A percentile compares a stretch with the other conserved stretches of the same genome.
Evolutionary conservation across 768 basidiomycete species (phyloP).

Genomic region (Boletus insuetus): DNA sequence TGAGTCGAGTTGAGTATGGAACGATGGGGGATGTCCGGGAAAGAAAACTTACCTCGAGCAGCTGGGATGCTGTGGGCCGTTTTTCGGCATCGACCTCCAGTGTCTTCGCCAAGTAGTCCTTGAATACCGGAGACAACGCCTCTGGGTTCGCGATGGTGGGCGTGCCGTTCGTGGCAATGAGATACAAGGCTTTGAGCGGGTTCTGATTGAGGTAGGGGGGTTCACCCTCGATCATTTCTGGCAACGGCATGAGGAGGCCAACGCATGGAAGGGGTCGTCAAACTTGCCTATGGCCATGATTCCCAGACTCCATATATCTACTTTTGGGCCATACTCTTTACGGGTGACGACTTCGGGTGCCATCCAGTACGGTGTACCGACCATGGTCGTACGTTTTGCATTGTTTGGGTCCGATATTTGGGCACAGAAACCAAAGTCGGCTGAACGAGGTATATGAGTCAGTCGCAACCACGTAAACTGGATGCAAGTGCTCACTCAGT

Average conservation of each 20-base stretch:
- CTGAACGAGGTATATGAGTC: slow-evolving; percentile 37
- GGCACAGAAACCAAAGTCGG: slow-evolving; percentile 98
- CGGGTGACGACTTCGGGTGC: slow-evolving; percentile 97
- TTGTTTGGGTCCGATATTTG: slow-evolving; percentile 89
- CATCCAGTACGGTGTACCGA: slow-evolving; percentile 99
- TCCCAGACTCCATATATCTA: slow-evolving; percentile 96
- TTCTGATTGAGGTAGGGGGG: slow-evolving; percentile 96
- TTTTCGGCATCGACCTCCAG: slow-evolving; percentile 95
- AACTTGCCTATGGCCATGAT: slow-evolving; percentile 91
- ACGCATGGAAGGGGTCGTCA: not conserved
- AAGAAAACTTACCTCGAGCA: slow-evolving; percentile 60
- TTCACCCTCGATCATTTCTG: slow-evolving; percentile 98
- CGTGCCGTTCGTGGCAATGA: slow-evolving; percentile 98
- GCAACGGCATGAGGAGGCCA: slow-evolving; percentile 4
- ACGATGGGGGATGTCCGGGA: not conserved
- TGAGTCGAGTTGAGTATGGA: slow-evolving; percentile 27
- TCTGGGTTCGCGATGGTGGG: slow-evolving; percentile 94
- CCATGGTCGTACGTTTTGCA: slow-evolving; percentile 96
- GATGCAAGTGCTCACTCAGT: slow-evolving; percentile 68
- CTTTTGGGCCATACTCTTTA: slow-evolving; percentile 97
- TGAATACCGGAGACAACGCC: slow-evolving; percentile 70
- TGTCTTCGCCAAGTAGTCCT: slow-evolving; percentile 83
- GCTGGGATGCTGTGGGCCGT: slow-evolving; percentile 79
- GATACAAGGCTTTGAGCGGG: slow-evolving; percentile 92
- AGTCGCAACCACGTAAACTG: not conserved